These are phyloP conservation scores for Teratosphaeriaceae sp. DNA, from an alignment of 2,329 filamentous ascomycete species.

Conservation along the genomic window DNA sequence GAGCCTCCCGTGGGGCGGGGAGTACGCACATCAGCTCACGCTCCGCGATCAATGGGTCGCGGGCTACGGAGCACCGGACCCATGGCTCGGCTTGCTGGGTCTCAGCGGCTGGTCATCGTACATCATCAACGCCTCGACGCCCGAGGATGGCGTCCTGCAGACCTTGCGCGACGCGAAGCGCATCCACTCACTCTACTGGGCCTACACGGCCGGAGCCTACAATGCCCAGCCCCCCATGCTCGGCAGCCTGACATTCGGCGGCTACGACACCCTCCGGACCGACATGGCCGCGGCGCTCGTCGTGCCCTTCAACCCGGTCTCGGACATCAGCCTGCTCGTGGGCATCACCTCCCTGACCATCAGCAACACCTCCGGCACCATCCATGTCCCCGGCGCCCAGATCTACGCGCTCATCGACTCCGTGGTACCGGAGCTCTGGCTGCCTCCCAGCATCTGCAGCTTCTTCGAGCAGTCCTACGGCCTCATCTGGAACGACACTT, in stretches of 20 bases:
- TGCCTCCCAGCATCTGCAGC: conserved; percentile 33
- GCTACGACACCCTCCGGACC: no score
- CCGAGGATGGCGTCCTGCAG: conserved; percentile 36
- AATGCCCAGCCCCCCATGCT: conserved; percentile 17
- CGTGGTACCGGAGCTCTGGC: conserved; percentile 35
- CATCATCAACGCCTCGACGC: no score
- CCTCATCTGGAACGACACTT: conserved; percentile 31
- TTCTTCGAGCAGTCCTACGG: conserved; percentile 34
- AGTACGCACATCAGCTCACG: no score
- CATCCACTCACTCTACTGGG: conserved; percentile 32
- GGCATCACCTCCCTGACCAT: not conserved
- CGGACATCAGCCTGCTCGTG: conserved; percentile 11
- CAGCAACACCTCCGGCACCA: conserved; percentile 6
- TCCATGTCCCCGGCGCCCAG: no score
- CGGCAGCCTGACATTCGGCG: conserved; percentile 32
- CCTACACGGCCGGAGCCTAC: conserved; percentile 23
- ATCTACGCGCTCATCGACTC: conserved; percentile 39
- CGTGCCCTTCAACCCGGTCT: conserved; percentile 25
- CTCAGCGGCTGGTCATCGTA: no score
- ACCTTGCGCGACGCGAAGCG: conserved; percentile 29
- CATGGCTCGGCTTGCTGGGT: no score
- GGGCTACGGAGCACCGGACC: no score
- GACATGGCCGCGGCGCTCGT: conserved; percentile 22
- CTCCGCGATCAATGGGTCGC: no score
- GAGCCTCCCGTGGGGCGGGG: no score